phyloP scores from a whole-genome alignment of 768 basidiomycete species.

The Termitomyces sp. region DNA sequence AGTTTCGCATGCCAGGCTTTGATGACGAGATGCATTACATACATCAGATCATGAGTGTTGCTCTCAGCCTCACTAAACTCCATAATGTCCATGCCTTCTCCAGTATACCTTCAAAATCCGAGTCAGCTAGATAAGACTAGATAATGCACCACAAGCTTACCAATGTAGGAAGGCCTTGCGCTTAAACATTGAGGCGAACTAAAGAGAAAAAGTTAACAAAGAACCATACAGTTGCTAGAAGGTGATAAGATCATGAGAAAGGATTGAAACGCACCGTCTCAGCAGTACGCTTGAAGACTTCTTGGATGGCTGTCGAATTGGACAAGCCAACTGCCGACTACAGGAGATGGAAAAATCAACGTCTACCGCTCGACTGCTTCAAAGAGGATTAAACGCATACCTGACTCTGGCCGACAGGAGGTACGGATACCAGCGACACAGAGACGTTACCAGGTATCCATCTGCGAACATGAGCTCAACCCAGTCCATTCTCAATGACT shows the following conservation, averaged over 20 bases:
- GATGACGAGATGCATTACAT: constrained; percentile 34
- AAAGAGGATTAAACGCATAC: constrained; percentile 28
- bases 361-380: neutral
- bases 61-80: constrained; percentile 88
- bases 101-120: constrained; percentile 52
- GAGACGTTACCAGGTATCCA: constrained; percentile 94
- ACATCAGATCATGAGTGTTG: constrained; percentile 78
- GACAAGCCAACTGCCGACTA: constrained; percentile 67
- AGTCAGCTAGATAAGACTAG: neutral
- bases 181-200: constrained; percentile 82
- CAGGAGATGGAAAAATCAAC: neutral
- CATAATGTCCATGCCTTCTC: constrained; percentile 87
- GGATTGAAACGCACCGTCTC: constrained; percentile 37
- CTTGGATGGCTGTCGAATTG: constrained; percentile 83
- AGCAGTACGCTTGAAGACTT: constrained; percentile 74
- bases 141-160: constrained; percentile 23
- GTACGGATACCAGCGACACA: constrained; percentile 75
- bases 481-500: neutral
- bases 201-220: constrained; percentile 6
- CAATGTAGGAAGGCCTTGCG: constrained; percentile 85
- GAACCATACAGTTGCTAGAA: neutral
- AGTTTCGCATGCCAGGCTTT: neutral
- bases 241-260: neutral
- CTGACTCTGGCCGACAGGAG: constrained; percentile 74
- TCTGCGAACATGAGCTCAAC: constrained; percentile 27